Evolutionary conservation across 2,329 filamentous ascomycete species (phyloP).

Genomic region (Aschersonia sp.): DNA sequence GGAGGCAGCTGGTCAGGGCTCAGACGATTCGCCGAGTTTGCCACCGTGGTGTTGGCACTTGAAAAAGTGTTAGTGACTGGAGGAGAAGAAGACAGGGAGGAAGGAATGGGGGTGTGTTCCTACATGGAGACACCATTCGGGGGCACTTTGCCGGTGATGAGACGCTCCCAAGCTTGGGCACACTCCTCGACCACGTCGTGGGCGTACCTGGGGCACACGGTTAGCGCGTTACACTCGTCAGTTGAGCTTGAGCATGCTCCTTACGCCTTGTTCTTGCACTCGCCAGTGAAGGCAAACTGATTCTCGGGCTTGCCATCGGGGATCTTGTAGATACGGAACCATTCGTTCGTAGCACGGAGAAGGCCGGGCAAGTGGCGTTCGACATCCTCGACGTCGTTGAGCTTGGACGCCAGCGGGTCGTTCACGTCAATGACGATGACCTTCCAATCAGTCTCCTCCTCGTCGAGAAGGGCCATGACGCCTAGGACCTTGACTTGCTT

Average conservation of each 20-base stretch:
- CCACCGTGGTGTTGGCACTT: slow-evolving; percentile 68
- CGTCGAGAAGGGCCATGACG: slow-evolving; percentile 97
- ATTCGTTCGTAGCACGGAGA: slow-evolving; percentile 95
- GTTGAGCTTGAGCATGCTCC: no score
- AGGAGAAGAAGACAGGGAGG: not conserved
- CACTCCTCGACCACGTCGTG: slow-evolving; percentile 93
- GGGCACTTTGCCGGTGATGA: slow-evolving; percentile 79
- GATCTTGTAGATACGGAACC: slow-evolving; percentile 99
- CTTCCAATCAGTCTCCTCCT: slow-evolving; percentile 99
- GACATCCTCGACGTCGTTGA: slow-evolving; percentile 97
- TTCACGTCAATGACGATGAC: slow-evolving; percentile 99
- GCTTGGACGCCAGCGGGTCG: slow-evolving; percentile 88
- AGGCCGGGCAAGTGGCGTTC: slow-evolving; percentile 96
- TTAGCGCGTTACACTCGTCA: slow-evolving; percentile 1
- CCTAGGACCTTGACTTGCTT: slow-evolving; percentile 99
- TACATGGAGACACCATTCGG: slow-evolving; percentile 70
- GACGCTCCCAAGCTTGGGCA: slow-evolving; percentile 89
- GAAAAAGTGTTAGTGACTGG: slow-evolving; percentile 13
- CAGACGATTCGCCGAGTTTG: slow-evolving; percentile 59
- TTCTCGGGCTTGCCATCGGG: slow-evolving; percentile 99
- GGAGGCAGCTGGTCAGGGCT: slow-evolving; percentile 55
- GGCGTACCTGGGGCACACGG: slow-evolving; percentile 52
- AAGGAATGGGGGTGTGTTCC: slow-evolving; percentile 22
- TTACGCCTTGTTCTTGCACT: slow-evolving; percentile 99
- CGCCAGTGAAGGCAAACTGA: slow-evolving; percentile 98